Conservation (phyloP, 2,329 filamentous ascomycete species). For the Paracamarosporium sp. region DNA sequence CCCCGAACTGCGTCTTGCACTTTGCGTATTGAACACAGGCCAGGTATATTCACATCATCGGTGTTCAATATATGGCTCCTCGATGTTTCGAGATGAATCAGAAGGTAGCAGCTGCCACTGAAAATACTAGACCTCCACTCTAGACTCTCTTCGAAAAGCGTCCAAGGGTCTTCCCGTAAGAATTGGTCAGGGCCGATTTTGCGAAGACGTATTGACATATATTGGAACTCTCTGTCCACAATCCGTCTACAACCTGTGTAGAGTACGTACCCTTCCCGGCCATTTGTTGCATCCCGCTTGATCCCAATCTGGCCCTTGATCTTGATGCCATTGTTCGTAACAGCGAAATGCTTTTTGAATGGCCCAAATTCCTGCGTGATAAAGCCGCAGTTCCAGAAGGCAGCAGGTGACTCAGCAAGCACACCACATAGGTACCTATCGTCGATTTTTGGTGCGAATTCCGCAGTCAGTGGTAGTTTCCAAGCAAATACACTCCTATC, state of each 20-base stretch:
- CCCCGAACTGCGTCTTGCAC: not conserved
- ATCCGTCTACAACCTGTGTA: not conserved
- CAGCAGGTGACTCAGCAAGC: not conserved
- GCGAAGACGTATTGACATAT: slow-evolving; percentile 2
- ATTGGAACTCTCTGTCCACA: not conserved
- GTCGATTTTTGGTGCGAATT: not conserved
- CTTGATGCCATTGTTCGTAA: slow-evolving; percentile 10
- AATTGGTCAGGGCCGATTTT: slow-evolving; percentile 5
- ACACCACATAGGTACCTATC: not conserved
- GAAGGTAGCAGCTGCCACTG: not conserved
- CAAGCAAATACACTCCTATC: slow-evolving; percentile 17
- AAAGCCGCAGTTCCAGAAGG: not conserved
- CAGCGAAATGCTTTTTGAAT: not conserved
- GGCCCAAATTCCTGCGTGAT: no score
- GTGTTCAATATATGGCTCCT: no score
- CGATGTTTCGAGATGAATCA: not conserved
- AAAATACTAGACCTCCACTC: not conserved
- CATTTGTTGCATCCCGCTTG: no score
- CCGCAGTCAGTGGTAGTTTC: slow-evolving; percentile 6
- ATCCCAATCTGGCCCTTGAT: no score
- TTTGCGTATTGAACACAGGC: no score
- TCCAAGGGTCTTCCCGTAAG: slow-evolving; percentile 5
- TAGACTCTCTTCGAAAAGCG: not conserved
- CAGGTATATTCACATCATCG: no score
- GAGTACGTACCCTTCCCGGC: not conserved